These are phyloP conservation scores for Penicillium sp. DNA, from an alignment of 2,329 filamentous ascomycete species.

Conservation along the genomic window DNA sequence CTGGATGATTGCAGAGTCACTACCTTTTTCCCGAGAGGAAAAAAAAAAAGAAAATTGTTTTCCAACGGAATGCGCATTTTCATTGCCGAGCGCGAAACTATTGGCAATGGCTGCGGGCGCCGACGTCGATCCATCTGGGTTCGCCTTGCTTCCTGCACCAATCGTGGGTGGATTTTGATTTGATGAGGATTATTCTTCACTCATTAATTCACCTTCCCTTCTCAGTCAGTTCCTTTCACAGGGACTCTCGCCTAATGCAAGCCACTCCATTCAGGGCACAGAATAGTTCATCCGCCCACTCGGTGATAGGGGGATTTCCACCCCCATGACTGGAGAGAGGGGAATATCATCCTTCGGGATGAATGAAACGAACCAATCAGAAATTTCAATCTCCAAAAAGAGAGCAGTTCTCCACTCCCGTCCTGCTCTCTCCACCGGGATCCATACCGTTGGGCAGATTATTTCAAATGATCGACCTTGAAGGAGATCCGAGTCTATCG, in stretches of 20 bases:
- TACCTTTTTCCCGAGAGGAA: too few relatives aligned
- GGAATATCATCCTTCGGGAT: neutral
- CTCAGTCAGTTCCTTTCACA: conserved; percentile 6
- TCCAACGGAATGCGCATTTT: conserved; percentile 28
- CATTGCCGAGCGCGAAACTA: conserved; percentile 30
- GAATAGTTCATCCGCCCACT: neutral
- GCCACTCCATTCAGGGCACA: conserved; percentile 27
- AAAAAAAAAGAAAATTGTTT: conserved; percentile 7
- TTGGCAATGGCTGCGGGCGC: conserved; percentile 35
- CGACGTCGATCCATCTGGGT: conserved; percentile 33
- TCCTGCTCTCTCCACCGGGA: conserved; percentile 5
- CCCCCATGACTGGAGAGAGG: conserved; percentile 3
- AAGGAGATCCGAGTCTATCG: conserved; percentile 35
- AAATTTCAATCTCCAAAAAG: conserved; percentile 5
- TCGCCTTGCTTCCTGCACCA: conserved; percentile 26
- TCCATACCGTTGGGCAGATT: conserved; percentile 12
- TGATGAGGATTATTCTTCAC: conserved; percentile 16
- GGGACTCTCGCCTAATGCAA: conserved; percentile 27
- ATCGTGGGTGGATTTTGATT: conserved; percentile 16
- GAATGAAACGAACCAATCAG: too few relatives aligned
- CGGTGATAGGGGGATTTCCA: neutral
- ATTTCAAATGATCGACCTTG: conserved; percentile 28
- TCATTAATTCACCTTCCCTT: neutral
- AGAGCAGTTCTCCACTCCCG: conserved; percentile 2
- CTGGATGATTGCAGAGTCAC: too few relatives aligned